A percentile compares a stretch with the other conserved stretches of the same genome.
phyloP scores from a whole-genome alignment of 345 rosid species.

The Syzygium grande region DNA sequence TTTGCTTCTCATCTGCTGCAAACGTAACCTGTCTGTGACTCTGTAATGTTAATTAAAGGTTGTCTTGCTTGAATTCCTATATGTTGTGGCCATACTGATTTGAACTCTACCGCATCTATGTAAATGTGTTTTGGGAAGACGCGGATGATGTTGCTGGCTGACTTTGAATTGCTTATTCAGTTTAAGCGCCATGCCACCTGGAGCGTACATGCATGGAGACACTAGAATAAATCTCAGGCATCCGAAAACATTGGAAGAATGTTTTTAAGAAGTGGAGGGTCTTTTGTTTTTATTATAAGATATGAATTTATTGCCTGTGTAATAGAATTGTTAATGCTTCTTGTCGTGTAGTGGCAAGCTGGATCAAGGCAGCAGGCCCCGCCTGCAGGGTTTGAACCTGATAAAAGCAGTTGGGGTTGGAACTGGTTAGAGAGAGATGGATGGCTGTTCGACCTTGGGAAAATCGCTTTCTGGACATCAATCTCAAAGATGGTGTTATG shows the following conservation, averaged over 20 bases:
- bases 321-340: background rate
- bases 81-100: background rate
- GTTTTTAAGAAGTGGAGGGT: background rate
- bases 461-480: conserved; percentile 89
- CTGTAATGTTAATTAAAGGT: background rate
- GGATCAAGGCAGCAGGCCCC: conserved; percentile 65
- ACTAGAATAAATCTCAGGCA: background rate
- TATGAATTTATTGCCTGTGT: background rate
- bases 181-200: background rate
- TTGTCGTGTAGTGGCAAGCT: conserved; percentile 83
- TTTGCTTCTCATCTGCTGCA: background rate
- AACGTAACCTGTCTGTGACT: background rate
- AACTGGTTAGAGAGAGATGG: conserved; percentile 99
- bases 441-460: conserved; percentile 99
- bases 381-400: conserved; percentile 72
- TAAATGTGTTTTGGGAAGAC: background rate
- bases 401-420: conserved; percentile 99
- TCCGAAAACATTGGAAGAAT: background rate
- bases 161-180: background rate
- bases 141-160: background rate
- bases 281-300: background rate
- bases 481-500: conserved; percentile 69
- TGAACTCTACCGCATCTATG: background rate
- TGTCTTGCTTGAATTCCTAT: background rate
- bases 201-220: background rate